These are phyloP conservation scores for Protomyces inouyei DNA, from an alignment of 1,139 yeast species.

Conservation along the genomic window DNA sequence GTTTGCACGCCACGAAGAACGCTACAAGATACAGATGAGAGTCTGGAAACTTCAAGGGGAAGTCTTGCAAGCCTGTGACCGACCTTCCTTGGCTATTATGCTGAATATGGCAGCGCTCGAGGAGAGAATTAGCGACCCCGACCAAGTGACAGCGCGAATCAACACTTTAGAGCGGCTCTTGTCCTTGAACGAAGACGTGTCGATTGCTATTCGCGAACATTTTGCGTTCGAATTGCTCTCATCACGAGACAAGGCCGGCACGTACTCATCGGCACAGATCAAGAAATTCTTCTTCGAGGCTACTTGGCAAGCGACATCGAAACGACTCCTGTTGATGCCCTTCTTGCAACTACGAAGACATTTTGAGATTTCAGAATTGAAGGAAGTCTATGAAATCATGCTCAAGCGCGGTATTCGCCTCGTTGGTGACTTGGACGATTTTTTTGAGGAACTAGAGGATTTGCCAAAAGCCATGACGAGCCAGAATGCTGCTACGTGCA, in stretches of 20 bases:
- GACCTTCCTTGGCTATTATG: not conserved
- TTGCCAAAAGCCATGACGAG: too few relatives aligned
- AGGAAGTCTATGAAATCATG: not conserved
- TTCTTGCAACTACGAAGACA: not conserved
- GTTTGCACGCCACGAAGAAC: not conserved
- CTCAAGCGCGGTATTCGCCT: not conserved
- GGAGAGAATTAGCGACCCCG: not conserved
- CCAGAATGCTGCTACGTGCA: too few relatives aligned
- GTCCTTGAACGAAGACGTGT: not conserved
- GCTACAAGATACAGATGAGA: not conserved
- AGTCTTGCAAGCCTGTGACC: not conserved
- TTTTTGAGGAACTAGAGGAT: not conserved
- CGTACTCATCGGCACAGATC: not conserved
- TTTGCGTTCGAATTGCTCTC: not conserved
- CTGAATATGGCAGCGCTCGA: not conserved
- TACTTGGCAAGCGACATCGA: not conserved
- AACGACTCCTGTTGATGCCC: not conserved
- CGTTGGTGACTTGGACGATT: not conserved
- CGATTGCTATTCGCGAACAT: not conserved
- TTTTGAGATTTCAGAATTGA: not conserved
- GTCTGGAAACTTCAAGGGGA: not conserved
- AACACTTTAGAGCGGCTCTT: not conserved
- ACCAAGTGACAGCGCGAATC: not conserved
- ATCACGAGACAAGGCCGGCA: not conserved
- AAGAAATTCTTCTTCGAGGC: not conserved